Evolutionary conservation across 2,329 filamentous ascomycete genomes (phyloP).

Genomic region (Cladophialophora bantiana): DNA sequence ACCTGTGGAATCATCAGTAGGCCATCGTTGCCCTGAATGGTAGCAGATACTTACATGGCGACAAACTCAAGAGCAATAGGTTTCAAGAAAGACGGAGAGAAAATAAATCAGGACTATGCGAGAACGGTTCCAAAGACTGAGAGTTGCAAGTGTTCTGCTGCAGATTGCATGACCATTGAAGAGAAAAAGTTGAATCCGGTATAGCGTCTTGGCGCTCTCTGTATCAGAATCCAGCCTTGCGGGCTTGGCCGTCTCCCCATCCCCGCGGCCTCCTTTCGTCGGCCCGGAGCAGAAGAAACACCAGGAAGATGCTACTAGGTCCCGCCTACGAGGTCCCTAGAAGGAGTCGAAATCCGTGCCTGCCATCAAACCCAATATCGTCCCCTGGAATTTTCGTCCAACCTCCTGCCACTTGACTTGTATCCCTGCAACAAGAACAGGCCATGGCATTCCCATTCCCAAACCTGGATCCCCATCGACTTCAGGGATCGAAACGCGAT

Average conservation of each 20-base stretch:
- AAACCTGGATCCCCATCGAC: conserved; percentile 67
- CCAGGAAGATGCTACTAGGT: not conserved
- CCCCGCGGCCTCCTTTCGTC: not conserved
- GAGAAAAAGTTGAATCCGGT: conserved; percentile 57
- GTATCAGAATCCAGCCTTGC: not conserved
- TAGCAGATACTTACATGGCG: conserved; percentile 12
- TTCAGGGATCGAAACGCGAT: conserved; percentile 56
- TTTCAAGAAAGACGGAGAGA: not conserved
- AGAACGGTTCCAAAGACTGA: not conserved
- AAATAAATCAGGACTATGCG: conserved; percentile 54
- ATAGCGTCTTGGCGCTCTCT: not conserved
- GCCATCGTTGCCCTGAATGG: not conserved
- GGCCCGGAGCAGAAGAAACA: not conserved
- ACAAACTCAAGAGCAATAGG: not conserved
- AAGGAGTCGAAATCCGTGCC: conserved; percentile 36
- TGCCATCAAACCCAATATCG: conserved; percentile 40
- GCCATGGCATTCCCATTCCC: conserved; percentile 54
- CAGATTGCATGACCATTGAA: conserved; percentile 51
- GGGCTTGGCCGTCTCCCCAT: not conserved
- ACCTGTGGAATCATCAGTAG: conserved; percentile 51
- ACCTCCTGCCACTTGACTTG: conserved; percentile 80
- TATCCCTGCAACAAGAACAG: conserved; percentile 74
- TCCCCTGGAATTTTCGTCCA: conserved; percentile 40
- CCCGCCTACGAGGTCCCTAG: not conserved
- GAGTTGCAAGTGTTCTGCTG: not conserved